Base-by-base conservation (phyloP, 768 basidiomycete genomes). In the Phanerochaete sordida region DNA sequence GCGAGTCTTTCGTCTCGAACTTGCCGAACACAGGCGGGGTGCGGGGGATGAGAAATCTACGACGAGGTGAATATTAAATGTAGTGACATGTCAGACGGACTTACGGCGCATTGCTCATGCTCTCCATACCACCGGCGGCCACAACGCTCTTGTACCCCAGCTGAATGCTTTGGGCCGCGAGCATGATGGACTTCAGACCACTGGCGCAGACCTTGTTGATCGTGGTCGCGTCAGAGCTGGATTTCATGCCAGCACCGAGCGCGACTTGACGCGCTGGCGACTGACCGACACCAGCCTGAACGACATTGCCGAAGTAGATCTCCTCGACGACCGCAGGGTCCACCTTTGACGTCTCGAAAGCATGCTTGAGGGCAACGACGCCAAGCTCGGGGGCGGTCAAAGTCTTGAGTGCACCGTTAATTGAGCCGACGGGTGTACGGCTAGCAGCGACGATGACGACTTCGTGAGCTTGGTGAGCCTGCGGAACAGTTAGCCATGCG, bases 201-300 rank as follows among this genome's bases (percentile, higher is more conserved):
- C 92, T 95, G 5, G 97, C 97, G 74, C 97, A 99, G 73, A 99
- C 97, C 79, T 99, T 99, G 85, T 99, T 99, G 79, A 99, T 87
- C 51, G 97, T 99, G 37, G 97, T 98, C 23, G 96, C 95, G 77
- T 99, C 97, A 27, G 96, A 95, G 58, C 81, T 81, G 11, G 87
- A 73, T 63, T 82, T 85, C 70, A 97, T 79, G 64, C 97, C 97
- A n/a, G 95, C 83, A 57, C 77, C 82, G 60, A 99, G 85, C n/a
- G 88, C 94, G 57, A 95, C 97, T 75, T 99, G 97, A 64, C 97
- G 86, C 55, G 97, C 97, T n/a, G 97, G 97, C 12, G 90, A 91
- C 77, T 99, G 97, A 46, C 97, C 97, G 54, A 95, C 92, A 67
- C 95, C 95, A 2, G 94, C 97, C 76, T 98, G 96, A 58, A 98